Conservation (phyloP, 306 rosid species). For the Fragaria nilgerrensis region DNA sequence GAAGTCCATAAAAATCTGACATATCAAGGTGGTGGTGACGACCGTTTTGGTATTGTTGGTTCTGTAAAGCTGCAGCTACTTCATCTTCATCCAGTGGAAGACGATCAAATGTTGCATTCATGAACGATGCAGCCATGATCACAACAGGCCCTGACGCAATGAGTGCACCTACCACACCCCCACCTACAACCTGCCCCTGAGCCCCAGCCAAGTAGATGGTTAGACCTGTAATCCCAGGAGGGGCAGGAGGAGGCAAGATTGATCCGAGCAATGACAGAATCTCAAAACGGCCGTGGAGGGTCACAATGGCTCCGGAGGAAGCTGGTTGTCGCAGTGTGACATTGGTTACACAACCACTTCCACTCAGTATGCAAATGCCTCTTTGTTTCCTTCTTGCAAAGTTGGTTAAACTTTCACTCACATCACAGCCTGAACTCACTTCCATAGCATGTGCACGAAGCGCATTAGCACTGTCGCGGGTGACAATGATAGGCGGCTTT, state of each 20-base stretch:
- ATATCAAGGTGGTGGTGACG: conserved; percentile 60
- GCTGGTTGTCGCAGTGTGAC: conserved; percentile 72
- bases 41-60: conserved; percentile 62
- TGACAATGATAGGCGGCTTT: conserved; percentile 67
- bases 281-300: conserved; percentile 80
- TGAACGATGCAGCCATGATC: conserved; percentile 83
- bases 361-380: conserved; percentile 75
- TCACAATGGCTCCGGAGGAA: conserved; percentile 63
- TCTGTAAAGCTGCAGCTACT: conserved; percentile 53
- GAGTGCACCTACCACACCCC: conserved; percentile 65
- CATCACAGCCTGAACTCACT: conserved; percentile 74
- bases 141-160: conserved; percentile 81
- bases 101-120: conserved; percentile 79
- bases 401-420: conserved; percentile 65
- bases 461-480: conserved; percentile 71
- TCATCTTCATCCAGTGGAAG: conserved; percentile 73
- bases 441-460: conserved; percentile 81
- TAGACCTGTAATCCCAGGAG: conserved; percentile 70
- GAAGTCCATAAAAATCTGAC: conserved; percentile 66
- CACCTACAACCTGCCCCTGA: conserved; percentile 88
- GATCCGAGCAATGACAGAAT: conserved; percentile 72
- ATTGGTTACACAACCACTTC: conserved; percentile 73
- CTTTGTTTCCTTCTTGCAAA: conserved; percentile 82
- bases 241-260: conserved; percentile 81
- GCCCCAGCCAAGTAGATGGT: conserved; percentile 72